Base-by-base conservation (phyloP, 148 eudicot genomes). In the Persicaria maculosa region DNA sequence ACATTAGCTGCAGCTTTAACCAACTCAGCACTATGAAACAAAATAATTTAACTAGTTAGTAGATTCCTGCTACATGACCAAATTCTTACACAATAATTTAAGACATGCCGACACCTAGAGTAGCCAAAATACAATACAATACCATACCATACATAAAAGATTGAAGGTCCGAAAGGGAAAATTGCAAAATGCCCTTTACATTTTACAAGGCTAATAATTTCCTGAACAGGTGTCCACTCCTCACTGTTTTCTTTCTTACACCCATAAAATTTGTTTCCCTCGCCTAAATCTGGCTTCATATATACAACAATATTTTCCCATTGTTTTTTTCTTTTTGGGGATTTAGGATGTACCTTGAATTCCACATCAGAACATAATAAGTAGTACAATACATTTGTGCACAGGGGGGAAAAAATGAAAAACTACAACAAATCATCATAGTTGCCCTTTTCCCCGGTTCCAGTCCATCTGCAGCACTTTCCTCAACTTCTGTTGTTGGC, bases 181-280 rank as follows among this genome's bases (percentile, higher is more conserved):
- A 31, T 31, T 31, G 36, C 36, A 31, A 31, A 31, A 31, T 31
- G 36, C 36, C 36, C 36, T 31, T 31, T 31, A 40, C 75, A 75
- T 77, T 87, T 82, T 84, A 85, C 88, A 88, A 81, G 68, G 87
- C 83, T 78, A 83, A 82, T 72, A 75, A 80, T 73, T 76, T 71
- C 76, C 76, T 47, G 74, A 78, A 79, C 72, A 74, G 47, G 78
- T 55, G 61, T 22, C 25, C 19, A 55, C 12, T 12, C 52, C 9
- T 47, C 52, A 14, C 2, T 7, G 10, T 22, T 22, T 22, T 22
- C 22, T 48, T 48, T 8, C 52, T 48, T 48, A 48, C 10, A 48
- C 61, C 22, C 7, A 5, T 55, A 55, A 55, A 55, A 55, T 55
- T 9, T 55, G 61, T 16, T 16, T 54, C 58, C 58, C 58, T 17